phyloP scores from a whole-genome alignment of 345 rosid genomes.

The Kandelia obovata region DNA sequence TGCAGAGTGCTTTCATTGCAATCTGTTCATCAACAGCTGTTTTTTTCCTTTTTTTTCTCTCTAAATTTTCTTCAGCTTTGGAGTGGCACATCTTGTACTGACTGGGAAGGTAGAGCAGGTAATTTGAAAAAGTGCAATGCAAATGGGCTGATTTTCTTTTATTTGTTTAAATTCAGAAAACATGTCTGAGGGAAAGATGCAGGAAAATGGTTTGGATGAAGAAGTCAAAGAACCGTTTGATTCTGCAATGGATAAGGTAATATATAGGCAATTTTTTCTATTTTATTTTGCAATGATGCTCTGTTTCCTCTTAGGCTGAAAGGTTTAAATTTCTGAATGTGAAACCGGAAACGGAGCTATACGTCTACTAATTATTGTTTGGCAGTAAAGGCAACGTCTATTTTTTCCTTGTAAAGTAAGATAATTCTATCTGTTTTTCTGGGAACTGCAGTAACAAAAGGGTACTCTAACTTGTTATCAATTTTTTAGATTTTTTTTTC shows the following conservation, averaged over 20 bases:
- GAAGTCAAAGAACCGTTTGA: conserved; percentile 22
- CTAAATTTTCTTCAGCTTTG: background rate
- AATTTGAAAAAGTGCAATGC: background rate
- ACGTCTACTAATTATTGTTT: background rate
- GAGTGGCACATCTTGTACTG: background rate
- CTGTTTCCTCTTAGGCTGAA: background rate
- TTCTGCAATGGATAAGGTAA: conserved; percentile 36
- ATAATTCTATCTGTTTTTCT: too few species aligned
- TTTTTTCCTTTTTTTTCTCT: background rate
- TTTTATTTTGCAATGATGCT: background rate
- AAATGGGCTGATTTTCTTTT: conserved; percentile 8
- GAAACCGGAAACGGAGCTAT: background rate
- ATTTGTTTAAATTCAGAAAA: conserved; percentile 29
- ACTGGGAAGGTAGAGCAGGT: background rate
- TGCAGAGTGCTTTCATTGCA: too few species aligned
- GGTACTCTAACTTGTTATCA: too few species aligned
- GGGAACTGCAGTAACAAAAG: too few species aligned
- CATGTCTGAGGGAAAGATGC: conserved; percentile 31
- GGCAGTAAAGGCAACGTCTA: background rate
- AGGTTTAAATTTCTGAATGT: background rate
- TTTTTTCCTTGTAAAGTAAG: background rate
- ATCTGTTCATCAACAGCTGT: too few species aligned
- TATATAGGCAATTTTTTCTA: background rate
- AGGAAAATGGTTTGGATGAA: conserved; percentile 32
- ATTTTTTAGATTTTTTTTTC: too few species aligned